Evolutionary conservation across 2,329 filamentous ascomycete species (phyloP), one percentile per base, ranked within the genome.

Genomic region (Alternaria burnsii): DNA sequence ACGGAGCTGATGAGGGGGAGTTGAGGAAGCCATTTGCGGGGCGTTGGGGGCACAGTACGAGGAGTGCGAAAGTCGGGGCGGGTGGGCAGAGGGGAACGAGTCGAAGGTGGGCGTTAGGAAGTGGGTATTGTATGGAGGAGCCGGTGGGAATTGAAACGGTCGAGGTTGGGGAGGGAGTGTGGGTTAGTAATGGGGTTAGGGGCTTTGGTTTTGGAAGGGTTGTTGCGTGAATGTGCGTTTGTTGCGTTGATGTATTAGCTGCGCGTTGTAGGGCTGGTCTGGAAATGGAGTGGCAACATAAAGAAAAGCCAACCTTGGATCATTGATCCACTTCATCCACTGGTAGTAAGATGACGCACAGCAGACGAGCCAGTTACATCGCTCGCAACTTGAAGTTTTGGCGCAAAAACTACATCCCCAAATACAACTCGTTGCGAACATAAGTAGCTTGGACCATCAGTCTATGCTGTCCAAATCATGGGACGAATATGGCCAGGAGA

Each of bases 41-140:
- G 1, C 68, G 77, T 6, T 79, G 77, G 77, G 77, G 77, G 0
- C 77, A 79, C 57, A 75, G 71, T 38, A 67, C 79, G 4, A 48
- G 77, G 44, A 78, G 76, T 55, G 67, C 71, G 6, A 78, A 75
- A 55, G 75, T 92, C n/a, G 86, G 84, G 2, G 89, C 87, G 59
- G 94, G 94, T 42, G 94, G 94, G 0, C 92, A 96, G 74, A 85
- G 89, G 55, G 94, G 94, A 0, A 95, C 91, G 7, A 92, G 91
- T 6, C 86, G 94, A 66, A 84, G 92, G 59, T 97, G 93, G 89
- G 91, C 92, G n/a, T 76, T 98, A 42, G 86, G 90, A 61, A 86
- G 82, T 55, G 84, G 84, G 0, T 80, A 95, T 44, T 93, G 87
- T 54, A 82, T 84, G 30, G 91, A 96, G 72, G 85, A 88, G 63